Percentiles rank a stretch among this genome's conserved stretches.
Evolutionary conservation across 2,329 filamentous ascomycete species (phyloP).

Genomic region (Neodidymelliopsis sp.): DNA sequence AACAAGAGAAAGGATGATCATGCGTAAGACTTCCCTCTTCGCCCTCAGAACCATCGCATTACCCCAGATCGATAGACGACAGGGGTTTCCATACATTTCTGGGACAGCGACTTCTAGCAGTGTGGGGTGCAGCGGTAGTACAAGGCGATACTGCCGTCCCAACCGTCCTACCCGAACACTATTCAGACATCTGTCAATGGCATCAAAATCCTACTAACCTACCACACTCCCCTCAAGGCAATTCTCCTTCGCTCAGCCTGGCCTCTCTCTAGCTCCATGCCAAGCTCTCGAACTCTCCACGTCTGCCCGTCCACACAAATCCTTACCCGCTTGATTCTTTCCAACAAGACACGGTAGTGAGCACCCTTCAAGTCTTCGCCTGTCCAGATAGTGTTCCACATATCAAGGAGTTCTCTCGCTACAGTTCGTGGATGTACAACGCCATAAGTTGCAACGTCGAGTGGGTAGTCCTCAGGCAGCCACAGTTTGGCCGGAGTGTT

Average conservation of each 20-base stretch:
- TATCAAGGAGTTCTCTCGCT: constrained; percentile 37
- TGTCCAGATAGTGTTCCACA: constrained; percentile 46
- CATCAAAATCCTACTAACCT: constrained; percentile 1
- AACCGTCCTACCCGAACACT: constrained; percentile 19
- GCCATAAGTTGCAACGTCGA: constrained; percentile 26
- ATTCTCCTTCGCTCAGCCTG: constrained; percentile 39
- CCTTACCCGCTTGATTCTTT: constrained; percentile 39
- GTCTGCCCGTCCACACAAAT: constrained; percentile 42
- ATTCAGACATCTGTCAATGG: constrained; percentile 8
- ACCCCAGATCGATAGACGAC: constrained; percentile 13
- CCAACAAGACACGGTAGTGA: constrained; percentile 36
- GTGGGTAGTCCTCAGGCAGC: constrained; percentile 30
- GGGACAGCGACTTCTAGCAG: constrained; percentile 13
- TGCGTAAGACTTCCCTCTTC: neutral
- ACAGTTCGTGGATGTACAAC: constrained; percentile 39
- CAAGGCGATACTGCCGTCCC: constrained; percentile 8
- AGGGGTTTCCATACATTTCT: constrained; percentile 11
- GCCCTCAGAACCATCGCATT: neutral
- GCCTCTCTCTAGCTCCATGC: constrained; percentile 44
- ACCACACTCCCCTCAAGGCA: constrained; percentile 34
- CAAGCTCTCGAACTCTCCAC: constrained; percentile 37
- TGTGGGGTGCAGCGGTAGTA: constrained; percentile 19
- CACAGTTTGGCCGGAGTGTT: constrained; percentile 11
- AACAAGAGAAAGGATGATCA: neutral
- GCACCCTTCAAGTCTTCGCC: constrained; percentile 36